These are phyloP conservation scores for Cercophora scortea DNA, from an alignment of 495 filamentous ascomycete genomes.

Conservation along the genomic window DNA sequence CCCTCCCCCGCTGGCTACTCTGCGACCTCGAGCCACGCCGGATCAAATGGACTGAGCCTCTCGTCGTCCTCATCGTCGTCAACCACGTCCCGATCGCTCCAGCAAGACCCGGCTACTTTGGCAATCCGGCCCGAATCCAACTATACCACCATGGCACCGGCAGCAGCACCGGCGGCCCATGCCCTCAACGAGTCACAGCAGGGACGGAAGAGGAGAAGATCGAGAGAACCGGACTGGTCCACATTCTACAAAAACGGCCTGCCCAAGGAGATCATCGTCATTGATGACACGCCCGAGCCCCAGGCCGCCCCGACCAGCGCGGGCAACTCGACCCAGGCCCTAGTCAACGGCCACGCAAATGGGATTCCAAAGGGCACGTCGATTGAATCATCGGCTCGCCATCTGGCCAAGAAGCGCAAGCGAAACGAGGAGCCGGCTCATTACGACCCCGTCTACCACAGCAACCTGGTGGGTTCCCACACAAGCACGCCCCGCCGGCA, in stretches of 20 bases:
- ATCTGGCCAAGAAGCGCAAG: conserved; percentile 39
- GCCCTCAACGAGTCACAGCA: conserved; percentile 21
- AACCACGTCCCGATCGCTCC: conserved; percentile 21
- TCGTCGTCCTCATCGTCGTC: conserved; percentile 20
- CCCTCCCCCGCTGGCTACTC: conserved; percentile 29
- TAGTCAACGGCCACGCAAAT: conserved; percentile 22
- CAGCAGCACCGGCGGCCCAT: conserved; percentile 24
- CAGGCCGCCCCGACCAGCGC: conserved; percentile 28
- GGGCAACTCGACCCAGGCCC: conserved; percentile 18
- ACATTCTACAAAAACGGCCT: conserved; percentile 89
- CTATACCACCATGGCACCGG: conserved; percentile 15
- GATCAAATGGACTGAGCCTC: conserved; percentile 28
- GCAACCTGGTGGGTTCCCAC: conserved; percentile 54
- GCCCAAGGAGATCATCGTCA: conserved; percentile 90
- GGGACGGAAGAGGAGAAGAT: conserved; percentile 46
- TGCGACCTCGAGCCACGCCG: conserved; percentile 23
- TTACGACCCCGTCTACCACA: conserved; percentile 38
- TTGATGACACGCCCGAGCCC: conserved; percentile 78
- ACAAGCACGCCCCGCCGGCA: conserved; percentile 49
- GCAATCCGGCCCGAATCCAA: conserved; percentile 11
- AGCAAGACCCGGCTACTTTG: conserved; percentile 20
- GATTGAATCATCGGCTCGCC: conserved; percentile 15
- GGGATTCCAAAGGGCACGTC: conserved; percentile 9
- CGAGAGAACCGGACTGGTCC: conserved; percentile 73
- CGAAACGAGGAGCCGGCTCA: conserved; percentile 36